Evolutionary conservation across 352 stramenopile genomes (phyloP).

Genomic region (Aphanomyces astaci): DNA sequence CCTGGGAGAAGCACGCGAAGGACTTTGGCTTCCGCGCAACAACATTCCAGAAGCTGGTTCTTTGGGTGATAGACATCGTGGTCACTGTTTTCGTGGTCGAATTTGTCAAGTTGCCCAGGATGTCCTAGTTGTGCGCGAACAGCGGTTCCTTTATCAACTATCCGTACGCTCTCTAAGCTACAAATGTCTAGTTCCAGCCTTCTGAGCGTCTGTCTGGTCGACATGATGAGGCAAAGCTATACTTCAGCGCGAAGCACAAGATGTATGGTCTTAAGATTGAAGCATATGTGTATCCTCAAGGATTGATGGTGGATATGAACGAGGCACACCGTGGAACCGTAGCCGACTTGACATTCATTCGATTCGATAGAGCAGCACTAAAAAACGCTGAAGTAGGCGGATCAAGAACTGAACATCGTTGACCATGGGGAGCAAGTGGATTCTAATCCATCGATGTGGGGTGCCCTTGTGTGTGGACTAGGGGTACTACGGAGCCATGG

Average conservation of each 20-base stretch:
- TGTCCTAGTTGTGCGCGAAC: not conserved
- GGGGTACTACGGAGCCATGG: not conserved
- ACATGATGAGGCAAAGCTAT: not conserved
- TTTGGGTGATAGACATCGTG: not conserved
- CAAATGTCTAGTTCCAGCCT: not conserved
- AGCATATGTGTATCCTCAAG: not conserved
- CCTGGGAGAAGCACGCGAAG: constrained; percentile 14
- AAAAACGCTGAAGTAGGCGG: not conserved
- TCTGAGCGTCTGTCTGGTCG: not conserved
- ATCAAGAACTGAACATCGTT: not conserved
- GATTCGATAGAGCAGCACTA: not conserved
- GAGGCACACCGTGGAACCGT: not conserved
- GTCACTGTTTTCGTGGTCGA: not conserved
- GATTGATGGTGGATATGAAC: not conserved
- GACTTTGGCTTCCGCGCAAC: constrained; percentile 8
- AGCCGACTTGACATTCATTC: not conserved
- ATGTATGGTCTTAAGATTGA: not conserved
- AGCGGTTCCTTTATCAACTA: not conserved
- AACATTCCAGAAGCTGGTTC: constrained; percentile 8
- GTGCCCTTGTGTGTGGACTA: not conserved
- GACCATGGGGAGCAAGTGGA: not conserved
- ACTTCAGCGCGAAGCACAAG: not conserved
- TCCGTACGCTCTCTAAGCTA: not conserved
- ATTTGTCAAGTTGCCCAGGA: not conserved
- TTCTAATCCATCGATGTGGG: not conserved